Conservation (phyloP, 2,329 filamentous ascomycete genomes). For the Botrytis porri region DNA sequence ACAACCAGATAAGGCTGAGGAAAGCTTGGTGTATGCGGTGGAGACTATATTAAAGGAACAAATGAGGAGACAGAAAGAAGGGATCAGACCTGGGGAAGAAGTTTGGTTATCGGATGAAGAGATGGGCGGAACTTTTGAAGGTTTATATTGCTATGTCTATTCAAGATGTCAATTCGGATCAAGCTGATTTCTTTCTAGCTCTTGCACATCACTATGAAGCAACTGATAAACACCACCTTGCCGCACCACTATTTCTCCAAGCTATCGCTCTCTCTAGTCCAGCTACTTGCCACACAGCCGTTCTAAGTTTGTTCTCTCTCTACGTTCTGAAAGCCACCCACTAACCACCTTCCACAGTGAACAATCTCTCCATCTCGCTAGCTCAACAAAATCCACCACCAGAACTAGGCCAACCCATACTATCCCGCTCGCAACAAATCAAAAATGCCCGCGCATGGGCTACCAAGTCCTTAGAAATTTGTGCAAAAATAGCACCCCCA, state of each 20-base stretch:
- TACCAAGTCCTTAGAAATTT: slow-evolving; percentile 67
- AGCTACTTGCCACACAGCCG: slow-evolving; percentile 70
- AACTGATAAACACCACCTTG: slow-evolving; percentile 72
- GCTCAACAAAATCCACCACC: slow-evolving; percentile 48
- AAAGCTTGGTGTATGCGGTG: slow-evolving; percentile 74
- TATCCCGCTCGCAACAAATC: slow-evolving; percentile 60
- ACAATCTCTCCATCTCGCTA: slow-evolving; percentile 73
- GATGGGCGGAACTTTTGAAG: slow-evolving; percentile 71
- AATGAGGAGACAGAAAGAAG: slow-evolving; percentile 53
- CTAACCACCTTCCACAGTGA: slow-evolving; percentile 52
- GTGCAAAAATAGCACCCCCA: slow-evolving; percentile 61
- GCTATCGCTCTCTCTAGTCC: slow-evolving; percentile 67
- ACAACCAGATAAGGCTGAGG: slow-evolving; percentile 70
- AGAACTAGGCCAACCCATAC: slow-evolving; percentile 40
- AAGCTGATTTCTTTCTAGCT: slow-evolving; percentile 46
- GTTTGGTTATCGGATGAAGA: slow-evolving; percentile 69
- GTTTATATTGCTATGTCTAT: slow-evolving; percentile 42
- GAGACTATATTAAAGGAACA: slow-evolving; percentile 76
- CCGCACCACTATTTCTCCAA: slow-evolving; percentile 82
- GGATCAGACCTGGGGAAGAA: slow-evolving; percentile 67
- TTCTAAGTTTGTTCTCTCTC: slow-evolving; percentile 59
- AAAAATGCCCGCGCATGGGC: slow-evolving; percentile 76
- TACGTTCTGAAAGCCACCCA: slow-evolving; percentile 3
- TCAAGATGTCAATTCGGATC: not conserved
- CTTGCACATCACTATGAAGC: slow-evolving; percentile 75